A percentile compares a stretch with the other conserved stretches of the same genome.
phyloP scores from a whole-genome alignment of 306 rosid genomes.

The Macrotyloma uniflorum region DNA sequence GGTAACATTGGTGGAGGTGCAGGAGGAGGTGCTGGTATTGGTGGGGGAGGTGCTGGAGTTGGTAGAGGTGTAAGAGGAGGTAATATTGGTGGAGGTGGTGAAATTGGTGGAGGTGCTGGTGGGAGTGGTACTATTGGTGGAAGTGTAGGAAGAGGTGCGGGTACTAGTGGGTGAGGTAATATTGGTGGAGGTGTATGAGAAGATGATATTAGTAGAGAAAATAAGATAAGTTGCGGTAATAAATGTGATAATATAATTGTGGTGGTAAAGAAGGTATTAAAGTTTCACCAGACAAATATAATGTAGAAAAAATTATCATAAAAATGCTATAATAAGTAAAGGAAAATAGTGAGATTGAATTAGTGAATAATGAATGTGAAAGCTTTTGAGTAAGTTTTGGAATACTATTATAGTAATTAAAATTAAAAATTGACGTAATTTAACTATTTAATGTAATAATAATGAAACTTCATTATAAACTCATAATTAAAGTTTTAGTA shows the following conservation, averaged over 20 bases:
- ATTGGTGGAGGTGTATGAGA: not conserved
- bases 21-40: not conserved
- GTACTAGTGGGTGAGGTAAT: too few species aligned
- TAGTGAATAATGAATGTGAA: too few species aligned
- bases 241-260: too few species aligned
- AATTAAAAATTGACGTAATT: not conserved
- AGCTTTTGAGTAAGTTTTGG: too few species aligned
- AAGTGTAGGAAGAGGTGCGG: too few species aligned
- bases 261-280: too few species aligned
- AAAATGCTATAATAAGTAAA: too few species aligned
- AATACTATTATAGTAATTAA: not conserved
- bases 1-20: not conserved
- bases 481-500: not conserved
- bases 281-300: too few species aligned
- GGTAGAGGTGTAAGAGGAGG: not conserved
- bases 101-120: not conserved
- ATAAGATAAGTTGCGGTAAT: not conserved
- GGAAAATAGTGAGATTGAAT: too few species aligned
- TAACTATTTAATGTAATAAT: not conserved
- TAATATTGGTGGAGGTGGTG: not conserved
- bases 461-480: not conserved
- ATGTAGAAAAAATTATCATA: too few species aligned
- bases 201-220: not conserved
- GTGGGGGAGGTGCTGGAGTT: too few species aligned
- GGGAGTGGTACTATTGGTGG: not conserved